Conservation (phyloP, 2,329 filamentous ascomycete species). For the Alternaria sp. region DNA sequence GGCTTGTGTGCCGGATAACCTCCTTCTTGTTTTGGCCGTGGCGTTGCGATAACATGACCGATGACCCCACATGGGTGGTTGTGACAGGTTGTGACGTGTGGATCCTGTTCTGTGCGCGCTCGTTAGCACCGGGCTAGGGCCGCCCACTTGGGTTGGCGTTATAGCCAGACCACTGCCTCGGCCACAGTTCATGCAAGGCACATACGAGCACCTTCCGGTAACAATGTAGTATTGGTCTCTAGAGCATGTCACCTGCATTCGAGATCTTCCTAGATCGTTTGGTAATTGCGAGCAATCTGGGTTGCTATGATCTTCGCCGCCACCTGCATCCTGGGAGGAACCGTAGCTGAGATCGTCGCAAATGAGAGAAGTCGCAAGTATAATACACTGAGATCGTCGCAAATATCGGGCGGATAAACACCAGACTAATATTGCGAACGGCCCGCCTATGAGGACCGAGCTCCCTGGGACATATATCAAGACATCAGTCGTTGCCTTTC, state of each 20-base stretch:
- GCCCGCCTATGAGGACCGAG: not conserved
- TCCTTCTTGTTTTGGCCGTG: slow-evolving; percentile 14
- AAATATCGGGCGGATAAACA: not conserved
- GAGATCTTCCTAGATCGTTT: not conserved
- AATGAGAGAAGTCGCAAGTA: not conserved
- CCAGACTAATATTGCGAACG: not conserved
- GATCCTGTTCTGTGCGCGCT: not conserved
- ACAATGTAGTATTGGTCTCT: not conserved
- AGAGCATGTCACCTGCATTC: not conserved
- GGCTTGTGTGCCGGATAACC: slow-evolving; percentile 14
- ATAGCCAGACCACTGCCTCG: not conserved
- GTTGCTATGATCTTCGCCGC: not conserved
- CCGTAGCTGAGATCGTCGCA: not conserved
- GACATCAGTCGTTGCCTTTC: not conserved
- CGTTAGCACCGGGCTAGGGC: slow-evolving; percentile 1
- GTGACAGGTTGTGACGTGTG: slow-evolving; percentile 1
- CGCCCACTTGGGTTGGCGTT: slow-evolving; percentile 2
- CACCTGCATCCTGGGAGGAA: not conserved
- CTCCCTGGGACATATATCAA: not conserved
- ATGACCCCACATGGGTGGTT: not conserved
- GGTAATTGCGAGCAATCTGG: not conserved
- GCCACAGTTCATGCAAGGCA: slow-evolving; percentile 3
- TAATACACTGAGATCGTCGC: not conserved
- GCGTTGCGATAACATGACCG: slow-evolving; percentile 12
- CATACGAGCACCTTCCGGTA: slow-evolving; percentile 3